Evolutionary conservation across 1,284 basidiomycete species (phyloP).

Genomic region (Pterulicium gracile): DNA sequence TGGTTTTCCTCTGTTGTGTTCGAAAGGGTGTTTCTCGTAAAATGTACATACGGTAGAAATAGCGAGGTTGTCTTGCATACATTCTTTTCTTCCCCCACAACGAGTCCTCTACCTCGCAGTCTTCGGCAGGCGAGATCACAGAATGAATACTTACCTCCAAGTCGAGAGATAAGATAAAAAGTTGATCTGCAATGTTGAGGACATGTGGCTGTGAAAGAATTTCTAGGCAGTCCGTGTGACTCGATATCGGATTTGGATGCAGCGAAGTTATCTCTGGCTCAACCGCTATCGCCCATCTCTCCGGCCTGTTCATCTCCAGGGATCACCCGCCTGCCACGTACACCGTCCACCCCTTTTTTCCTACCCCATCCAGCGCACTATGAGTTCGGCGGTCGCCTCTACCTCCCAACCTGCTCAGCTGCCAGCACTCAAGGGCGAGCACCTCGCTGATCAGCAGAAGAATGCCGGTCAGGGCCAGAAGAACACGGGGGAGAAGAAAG

Average conservation of each 20-base stretch:
- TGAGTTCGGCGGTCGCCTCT: conserved; percentile 29
- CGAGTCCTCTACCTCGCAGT: too few relatives aligned
- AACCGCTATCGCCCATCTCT: not conserved
- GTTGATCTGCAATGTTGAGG: too few relatives aligned
- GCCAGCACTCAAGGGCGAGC: conserved; percentile 20
- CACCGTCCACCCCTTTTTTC: not conserved
- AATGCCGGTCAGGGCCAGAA: conserved; percentile 18
- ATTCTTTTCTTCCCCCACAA: too few relatives aligned
- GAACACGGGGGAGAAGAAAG: conserved; percentile 37
- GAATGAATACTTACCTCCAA: too few relatives aligned
- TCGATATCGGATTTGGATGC: conserved; percentile 1
- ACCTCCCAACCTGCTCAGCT: conserved; percentile 28
- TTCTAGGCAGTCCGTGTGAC: conserved; percentile 1
- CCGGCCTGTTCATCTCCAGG: not conserved
- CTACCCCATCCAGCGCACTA: conserved; percentile 5
- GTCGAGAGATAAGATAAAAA: too few relatives aligned
- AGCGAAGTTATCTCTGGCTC: not conserved
- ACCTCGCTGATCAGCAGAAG: conserved; percentile 17
- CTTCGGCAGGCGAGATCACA: too few relatives aligned
- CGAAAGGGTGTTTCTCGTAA: too few relatives aligned
- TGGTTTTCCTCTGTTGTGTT: too few relatives aligned
- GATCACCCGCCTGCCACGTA: not conserved
- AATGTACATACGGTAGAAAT: too few relatives aligned
- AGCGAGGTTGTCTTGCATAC: too few relatives aligned
- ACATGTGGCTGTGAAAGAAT: not conserved